A percentile compares a stretch with the other conserved stretches of the same genome.
Evolutionary conservation across 2,329 filamentous ascomycete species (phyloP).

Genomic region (Exophiala sp.): DNA sequence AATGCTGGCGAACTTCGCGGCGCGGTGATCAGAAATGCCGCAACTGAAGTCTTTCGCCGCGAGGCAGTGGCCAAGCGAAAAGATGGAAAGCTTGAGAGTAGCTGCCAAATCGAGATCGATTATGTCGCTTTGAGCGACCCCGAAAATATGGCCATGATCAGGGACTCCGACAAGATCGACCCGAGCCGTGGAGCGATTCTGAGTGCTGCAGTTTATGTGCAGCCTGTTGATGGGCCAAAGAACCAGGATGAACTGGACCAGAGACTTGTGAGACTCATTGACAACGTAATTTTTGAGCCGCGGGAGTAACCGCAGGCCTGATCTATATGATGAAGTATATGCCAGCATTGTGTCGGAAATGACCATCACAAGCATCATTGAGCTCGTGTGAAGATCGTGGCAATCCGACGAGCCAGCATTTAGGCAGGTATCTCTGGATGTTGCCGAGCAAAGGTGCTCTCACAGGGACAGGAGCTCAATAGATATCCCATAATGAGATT

Average conservation of each 20-base stretch:
- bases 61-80: slow-evolving; percentile 31
- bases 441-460: no score
- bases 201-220: slow-evolving; percentile 87
- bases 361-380: neutral
- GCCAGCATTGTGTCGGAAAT: neutral
- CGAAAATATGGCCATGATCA: slow-evolving; percentile 76
- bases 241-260: slow-evolving; percentile 75
- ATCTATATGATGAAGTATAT: neutral
- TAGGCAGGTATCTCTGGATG: no score
- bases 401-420: no score
- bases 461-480: slow-evolving; percentile 47
- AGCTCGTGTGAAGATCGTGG: no score
- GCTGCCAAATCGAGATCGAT: slow-evolving; percentile 69
- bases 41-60: slow-evolving; percentile 57
- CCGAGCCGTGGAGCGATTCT: slow-evolving; percentile 70
- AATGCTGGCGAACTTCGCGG: slow-evolving; percentile 52
- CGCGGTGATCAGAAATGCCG: slow-evolving; percentile 67
- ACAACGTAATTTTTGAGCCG: slow-evolving; percentile 74
- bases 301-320: slow-evolving; percentile 1
- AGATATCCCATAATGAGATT: slow-evolving; percentile 93
- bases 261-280: slow-evolving; percentile 80
- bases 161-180: slow-evolving; percentile 72
- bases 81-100: slow-evolving; percentile 21
- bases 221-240: slow-evolving; percentile 68
- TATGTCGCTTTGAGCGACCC: slow-evolving; percentile 90